These are phyloP conservation scores for Hysterium pulicare DNA, from an alignment of 2,329 filamentous ascomycete genomes.

Conservation along the genomic window DNA sequence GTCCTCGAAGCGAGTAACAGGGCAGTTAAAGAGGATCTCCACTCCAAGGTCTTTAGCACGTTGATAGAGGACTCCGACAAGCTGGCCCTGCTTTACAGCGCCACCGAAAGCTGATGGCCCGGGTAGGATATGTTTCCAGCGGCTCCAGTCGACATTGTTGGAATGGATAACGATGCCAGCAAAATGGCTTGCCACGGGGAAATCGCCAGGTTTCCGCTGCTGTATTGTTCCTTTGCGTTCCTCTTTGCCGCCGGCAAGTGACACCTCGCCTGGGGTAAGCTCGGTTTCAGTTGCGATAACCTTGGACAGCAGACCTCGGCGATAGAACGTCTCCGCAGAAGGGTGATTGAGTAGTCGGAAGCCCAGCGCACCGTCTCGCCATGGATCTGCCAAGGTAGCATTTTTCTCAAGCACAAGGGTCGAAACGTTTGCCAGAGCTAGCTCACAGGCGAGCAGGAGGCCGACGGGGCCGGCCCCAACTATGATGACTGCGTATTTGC, in stretches of 20 bases:
- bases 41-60: neutral
- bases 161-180: conserved; percentile 20
- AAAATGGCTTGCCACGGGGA: conserved; percentile 33
- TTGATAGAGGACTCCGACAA: neutral
- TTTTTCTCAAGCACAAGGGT: conserved; percentile 30
- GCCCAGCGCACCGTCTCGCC: neutral
- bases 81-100: neutral
- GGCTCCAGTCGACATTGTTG: conserved; percentile 9
- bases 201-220: conserved; percentile 10
- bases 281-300: neutral
- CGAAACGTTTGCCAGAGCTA: conserved; percentile 27
- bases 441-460: conserved; percentile 38
- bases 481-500: conserved; percentile 33
- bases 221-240: neutral
- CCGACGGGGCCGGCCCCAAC: conserved; percentile 37
- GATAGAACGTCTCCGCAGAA: neutral
- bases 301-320: neutral
- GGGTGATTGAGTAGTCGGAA: neutral
- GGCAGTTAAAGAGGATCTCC: neutral
- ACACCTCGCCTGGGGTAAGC: no score
- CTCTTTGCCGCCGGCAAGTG: no score
- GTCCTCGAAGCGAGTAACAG: neutral
- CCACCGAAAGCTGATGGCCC: conserved; percentile 25
- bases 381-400: neutral
- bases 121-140: conserved; percentile 31